These are phyloP conservation scores for Rutstroemia sp. DNA, from an alignment of 2,329 filamentous ascomycete species.

Conservation along the genomic window DNA sequence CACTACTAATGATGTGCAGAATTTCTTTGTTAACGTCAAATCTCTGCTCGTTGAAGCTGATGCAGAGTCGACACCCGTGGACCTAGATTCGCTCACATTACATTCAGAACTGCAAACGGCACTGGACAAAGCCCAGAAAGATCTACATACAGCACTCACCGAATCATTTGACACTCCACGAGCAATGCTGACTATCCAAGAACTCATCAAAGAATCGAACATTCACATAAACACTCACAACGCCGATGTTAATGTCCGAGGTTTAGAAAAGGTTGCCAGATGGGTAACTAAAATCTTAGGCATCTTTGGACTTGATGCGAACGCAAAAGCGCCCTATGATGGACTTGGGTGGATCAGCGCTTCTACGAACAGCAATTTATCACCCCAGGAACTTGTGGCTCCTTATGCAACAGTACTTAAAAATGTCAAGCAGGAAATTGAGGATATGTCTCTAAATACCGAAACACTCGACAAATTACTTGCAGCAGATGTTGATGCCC, in stretches of 20 bases:
- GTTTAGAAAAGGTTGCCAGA: slow-evolving; percentile 52
- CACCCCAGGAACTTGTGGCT: slow-evolving; percentile 37
- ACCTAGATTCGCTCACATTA: slow-evolving; percentile 10
- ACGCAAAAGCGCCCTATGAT: slow-evolving; percentile 46
- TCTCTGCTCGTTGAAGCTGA: slow-evolving; percentile 3
- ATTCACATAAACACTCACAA: slow-evolving; percentile 41
- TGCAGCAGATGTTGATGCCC: slow-evolving; percentile 36
- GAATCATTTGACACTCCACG: slow-evolving; percentile 84
- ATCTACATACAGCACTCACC: slow-evolving; percentile 52
- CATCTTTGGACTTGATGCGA: slow-evolving; percentile 72
- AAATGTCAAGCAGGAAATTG: slow-evolving; percentile 40
- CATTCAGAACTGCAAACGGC: slow-evolving; percentile 7
- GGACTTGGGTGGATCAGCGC: slow-evolving; percentile 49
- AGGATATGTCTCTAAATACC: slow-evolving; percentile 40
- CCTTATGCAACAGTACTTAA: slow-evolving; percentile 41
- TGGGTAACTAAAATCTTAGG: slow-evolving; percentile 81
- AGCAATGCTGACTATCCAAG: slow-evolving; percentile 71
- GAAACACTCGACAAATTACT: slow-evolving; percentile 38
- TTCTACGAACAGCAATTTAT: slow-evolving; percentile 26
- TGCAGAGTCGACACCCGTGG: slow-evolving; percentile 11
- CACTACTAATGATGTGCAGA: slow-evolving; percentile 31
- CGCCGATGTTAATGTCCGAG: slow-evolving; percentile 37
- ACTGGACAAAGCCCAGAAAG: slow-evolving; percentile 44
- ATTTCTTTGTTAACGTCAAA: slow-evolving; percentile 48
- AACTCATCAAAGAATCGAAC: slow-evolving; percentile 74